Base-by-base conservation (phyloP, 2,329 filamentous ascomycete species). In the Arthrinium puccinioides region DNA sequence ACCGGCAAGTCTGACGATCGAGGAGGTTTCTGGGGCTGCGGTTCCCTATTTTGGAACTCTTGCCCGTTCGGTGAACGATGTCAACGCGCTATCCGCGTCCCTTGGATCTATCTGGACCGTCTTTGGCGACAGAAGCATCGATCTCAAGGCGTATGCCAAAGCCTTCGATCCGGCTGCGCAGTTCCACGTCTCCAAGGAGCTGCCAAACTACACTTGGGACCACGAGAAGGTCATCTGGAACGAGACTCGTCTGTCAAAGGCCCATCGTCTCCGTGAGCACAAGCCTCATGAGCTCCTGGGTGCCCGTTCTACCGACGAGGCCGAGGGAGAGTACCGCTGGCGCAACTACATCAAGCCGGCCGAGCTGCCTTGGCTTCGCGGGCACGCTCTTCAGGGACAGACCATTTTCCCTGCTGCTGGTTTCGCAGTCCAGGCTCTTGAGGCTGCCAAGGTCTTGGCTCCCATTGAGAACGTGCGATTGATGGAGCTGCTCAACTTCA, bases 361-460 rank as follows among this genome's bases (percentile, higher is more conserved):
- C 5, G 43, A 52, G 29, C 19, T 52, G 9, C 52, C 66, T 21
- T 69, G 68, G 30, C 58, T 63, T 5, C 47, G 60, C 28, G 62
- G 64, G 37, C 67, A 68, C 49, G 36, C 48, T 21, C 59, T 68
- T 53, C 60, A 66, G 41, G 65, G 59, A 45, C 53, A 65, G 32
- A 56, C 55, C 37, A 57, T 68, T 41, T 63, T 62, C 37, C 59
- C 65, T 28, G 61, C 56, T 7, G 50, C 55, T 3, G 62, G 60
- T 21, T 50, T 52, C 15, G 44, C 57, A 1, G 49, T 57, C n/a
- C 52, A 62, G 39, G 47, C 44, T 8, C 34, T 49, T 6, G 47
- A 35, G 9, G 37, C 39, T 11, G 21, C 21, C 8, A 24, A 25
- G 31, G 32, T 18, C 3, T 16, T 40, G 11, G 32, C 23, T 6